Percentiles rank a stretch among this genome's conserved stretches.
These are phyloP conservation scores for Xylaria hypoxylon DNA, from an alignment of 2,329 filamentous ascomycete genomes.

Conservation along the genomic window DNA sequence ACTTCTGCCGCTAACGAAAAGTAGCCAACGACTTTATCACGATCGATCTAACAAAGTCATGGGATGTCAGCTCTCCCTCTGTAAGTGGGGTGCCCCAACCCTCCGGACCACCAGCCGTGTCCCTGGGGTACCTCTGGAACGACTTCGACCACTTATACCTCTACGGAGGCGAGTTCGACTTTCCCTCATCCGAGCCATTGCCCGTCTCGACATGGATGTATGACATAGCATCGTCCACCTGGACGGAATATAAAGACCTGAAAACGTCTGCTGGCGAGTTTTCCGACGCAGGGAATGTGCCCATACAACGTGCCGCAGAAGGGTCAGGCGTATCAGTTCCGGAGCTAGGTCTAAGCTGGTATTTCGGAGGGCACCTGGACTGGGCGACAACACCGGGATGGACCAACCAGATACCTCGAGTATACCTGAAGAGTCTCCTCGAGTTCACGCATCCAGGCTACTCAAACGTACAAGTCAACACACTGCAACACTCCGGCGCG, in stretches of 20 bases:
- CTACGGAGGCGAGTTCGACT: slow-evolving; percentile 80
- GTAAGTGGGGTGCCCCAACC: slow-evolving; percentile 72
- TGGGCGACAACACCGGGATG: slow-evolving; percentile 69
- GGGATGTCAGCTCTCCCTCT: slow-evolving; percentile 73
- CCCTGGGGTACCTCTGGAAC: slow-evolving; percentile 81
- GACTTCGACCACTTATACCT: slow-evolving; percentile 76
- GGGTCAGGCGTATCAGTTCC: slow-evolving; percentile 78
- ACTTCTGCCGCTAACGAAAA: slow-evolving; percentile 33
- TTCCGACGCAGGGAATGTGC: slow-evolving; percentile 65
- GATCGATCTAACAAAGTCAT: slow-evolving; percentile 78
- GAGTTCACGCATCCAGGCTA: slow-evolving; percentile 82
- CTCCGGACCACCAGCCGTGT: slow-evolving; percentile 76
- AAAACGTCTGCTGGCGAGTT: slow-evolving; percentile 72
- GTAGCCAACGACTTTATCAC: slow-evolving; percentile 77
- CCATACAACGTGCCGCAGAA: slow-evolving; percentile 77
- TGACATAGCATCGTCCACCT: slow-evolving; percentile 67
- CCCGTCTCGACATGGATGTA: slow-evolving; percentile 78
- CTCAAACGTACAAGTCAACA: slow-evolving; percentile 70
- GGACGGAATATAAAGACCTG: slow-evolving; percentile 72
- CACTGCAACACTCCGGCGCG: slow-evolving; percentile 67
- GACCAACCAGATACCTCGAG: slow-evolving; percentile 70
- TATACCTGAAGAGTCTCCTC: slow-evolving; percentile 79
- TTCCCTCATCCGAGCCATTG: slow-evolving; percentile 67
- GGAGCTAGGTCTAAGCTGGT: slow-evolving; percentile 77
- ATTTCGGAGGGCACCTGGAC: slow-evolving; percentile 83